Evolutionary conservation across 2,329 filamentous ascomycete species (phyloP), one percentile per base, ranked within the genome.

Genomic region (Dactylellina haptotyla): DNA sequence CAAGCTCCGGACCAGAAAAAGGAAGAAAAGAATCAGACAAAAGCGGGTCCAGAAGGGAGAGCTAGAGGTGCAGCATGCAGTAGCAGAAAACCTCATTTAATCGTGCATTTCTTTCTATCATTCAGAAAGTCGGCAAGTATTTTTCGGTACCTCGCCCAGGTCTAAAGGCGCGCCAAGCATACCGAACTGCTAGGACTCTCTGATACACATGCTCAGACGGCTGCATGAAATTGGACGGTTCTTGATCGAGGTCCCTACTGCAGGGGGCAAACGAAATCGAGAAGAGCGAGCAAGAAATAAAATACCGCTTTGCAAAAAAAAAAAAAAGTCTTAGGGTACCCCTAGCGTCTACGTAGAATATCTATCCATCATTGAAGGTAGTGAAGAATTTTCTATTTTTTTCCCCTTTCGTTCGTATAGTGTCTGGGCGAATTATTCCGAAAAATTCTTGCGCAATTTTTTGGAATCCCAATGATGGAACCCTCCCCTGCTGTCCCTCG

Each of bases 161-260:
- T n/a, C n/a, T n/a, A 41, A 6, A 53, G 53, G 20, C 26, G 2
- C 16, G 67, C 67, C 67, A 72, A 72, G 67, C 66, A 71, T 71
- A 71, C 58, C 51, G 66, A 57, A 2, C 51, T 16, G 50, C 28
- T 39, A 43, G 39, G 41, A 41, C 30, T 69, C 53, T 34, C 53
- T 45, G 51, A 51, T 53, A 58, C 67, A 72, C 67, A 72, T 72
- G 67, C 53, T 50, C 59, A 54, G 67, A 65, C 39, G 10, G 59
- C 53, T 39, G 54, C 59, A 65, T 30, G 59, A 72, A 72, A 72
- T 61, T 72, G 67, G 67, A 50, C 45, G 39, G 51, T 63, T n/a
- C 51, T 26, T 41, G 37, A 48, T 25, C 48, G 48, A 51, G 45
- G 59, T 37, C 34, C 48, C 59, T 59, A 63, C 61, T 37, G 53